Evolutionary conservation across 306 rosid genomes (phyloP).

Genomic region (Nissolia schottii): DNA sequence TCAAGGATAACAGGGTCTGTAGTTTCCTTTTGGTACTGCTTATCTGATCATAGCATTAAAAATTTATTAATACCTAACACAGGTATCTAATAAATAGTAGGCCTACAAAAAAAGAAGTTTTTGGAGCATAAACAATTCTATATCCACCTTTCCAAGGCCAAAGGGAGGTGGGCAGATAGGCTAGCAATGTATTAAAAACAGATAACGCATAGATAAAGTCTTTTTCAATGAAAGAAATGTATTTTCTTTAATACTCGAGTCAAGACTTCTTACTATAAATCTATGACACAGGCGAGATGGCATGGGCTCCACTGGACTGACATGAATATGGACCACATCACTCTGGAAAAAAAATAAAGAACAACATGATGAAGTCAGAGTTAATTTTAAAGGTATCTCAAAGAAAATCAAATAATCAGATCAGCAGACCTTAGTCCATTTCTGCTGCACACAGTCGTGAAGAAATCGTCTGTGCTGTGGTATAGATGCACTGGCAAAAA

Average conservation of each 20-base stretch:
- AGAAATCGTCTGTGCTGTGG: slow-evolving; percentile 86
- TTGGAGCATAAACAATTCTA: slow-evolving; percentile 1
- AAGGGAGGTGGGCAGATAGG: slow-evolving; percentile 1
- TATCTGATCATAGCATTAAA: slow-evolving; percentile 44
- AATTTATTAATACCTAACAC: slow-evolving; percentile 14
- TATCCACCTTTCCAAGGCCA: slow-evolving; percentile 3
- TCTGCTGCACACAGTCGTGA: slow-evolving; percentile 85
- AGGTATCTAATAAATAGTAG: slow-evolving; percentile 3
- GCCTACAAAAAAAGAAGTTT: background rate
- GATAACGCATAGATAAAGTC: background rate
- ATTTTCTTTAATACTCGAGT: background rate
- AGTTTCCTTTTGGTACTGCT: slow-evolving; percentile 50
- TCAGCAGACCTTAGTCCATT: slow-evolving; percentile 82
- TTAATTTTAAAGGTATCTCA: slow-evolving; percentile 6
- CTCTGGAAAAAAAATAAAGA: slow-evolving; percentile 46
- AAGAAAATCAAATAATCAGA: slow-evolving; percentile 28
- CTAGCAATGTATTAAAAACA: background rate
- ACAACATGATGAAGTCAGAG: slow-evolving; percentile 1
- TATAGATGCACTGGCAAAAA: slow-evolving; percentile 96
- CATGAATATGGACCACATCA: slow-evolving; percentile 78
- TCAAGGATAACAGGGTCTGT: slow-evolving; percentile 57
- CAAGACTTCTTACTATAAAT: slow-evolving; percentile 58
- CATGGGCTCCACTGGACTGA: slow-evolving; percentile 78
- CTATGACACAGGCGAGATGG: slow-evolving; percentile 72
- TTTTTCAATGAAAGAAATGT: background rate